Percentiles rank a stretch among this genome's conserved stretches.
phyloP scores from a whole-genome alignment of 2,329 filamentous ascomycete species.

The Arthrobotrys conoides region DNA sequence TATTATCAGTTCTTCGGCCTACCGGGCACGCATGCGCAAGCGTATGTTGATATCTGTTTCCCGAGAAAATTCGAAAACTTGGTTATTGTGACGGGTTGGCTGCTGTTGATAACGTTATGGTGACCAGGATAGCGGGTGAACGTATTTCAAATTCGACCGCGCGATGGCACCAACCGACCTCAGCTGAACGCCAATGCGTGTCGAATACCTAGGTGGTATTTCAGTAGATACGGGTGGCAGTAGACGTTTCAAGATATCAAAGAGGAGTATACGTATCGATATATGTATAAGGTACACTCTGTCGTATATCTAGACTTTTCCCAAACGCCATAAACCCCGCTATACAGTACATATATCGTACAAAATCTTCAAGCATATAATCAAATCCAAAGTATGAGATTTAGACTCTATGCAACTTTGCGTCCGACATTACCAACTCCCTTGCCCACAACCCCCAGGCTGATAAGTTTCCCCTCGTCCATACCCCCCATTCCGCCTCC shows the following conservation, averaged over 20 bases:
- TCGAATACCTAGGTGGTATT: too few relatives aligned
- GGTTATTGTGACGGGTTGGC: background rate
- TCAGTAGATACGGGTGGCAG: too few relatives aligned
- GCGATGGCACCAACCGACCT: too few relatives aligned
- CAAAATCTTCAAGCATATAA: background rate
- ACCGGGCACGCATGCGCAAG: too few relatives aligned
- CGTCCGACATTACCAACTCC: constrained; percentile 95
- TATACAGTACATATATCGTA: constrained; percentile 29
- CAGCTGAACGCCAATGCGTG: too few relatives aligned
- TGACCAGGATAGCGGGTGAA: background rate
- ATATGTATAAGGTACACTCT: background rate
- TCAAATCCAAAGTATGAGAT: background rate
- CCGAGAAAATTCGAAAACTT: background rate
- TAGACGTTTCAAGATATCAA: too few relatives aligned
- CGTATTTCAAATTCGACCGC: background rate
- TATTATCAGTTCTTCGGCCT: background rate
- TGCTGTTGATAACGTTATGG: constrained; percentile 22
- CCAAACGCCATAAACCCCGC: constrained; percentile 21
- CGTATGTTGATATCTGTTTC: too few relatives aligned
- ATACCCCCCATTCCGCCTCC: constrained; percentile 79
- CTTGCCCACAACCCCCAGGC: constrained; percentile 90
- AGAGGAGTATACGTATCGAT: background rate
- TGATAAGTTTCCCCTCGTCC: constrained; percentile 76
- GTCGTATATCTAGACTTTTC: constrained; percentile 9
- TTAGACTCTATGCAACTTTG: constrained; percentile 70